Evolutionary conservation across 192 early-diverging fungal genomes (phyloP).

Genomic region (Backusella westeae): DNA sequence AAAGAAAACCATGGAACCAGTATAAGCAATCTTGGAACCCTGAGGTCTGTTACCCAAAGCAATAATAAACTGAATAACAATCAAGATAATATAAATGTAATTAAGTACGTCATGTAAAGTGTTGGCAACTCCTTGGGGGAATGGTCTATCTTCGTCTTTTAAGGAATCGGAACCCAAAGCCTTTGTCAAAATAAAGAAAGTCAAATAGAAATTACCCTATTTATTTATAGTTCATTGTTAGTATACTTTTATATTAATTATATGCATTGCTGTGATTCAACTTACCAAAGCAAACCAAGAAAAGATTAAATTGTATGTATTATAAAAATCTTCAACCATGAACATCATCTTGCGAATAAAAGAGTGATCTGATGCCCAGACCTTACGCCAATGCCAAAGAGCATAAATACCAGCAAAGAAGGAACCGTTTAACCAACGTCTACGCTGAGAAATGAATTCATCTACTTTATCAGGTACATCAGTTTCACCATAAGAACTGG

Average conservation of each 20-base stretch:
- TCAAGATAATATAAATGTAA: constrained; percentile 58
- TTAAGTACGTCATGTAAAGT: constrained; percentile 43
- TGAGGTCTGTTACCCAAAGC: constrained; percentile 95
- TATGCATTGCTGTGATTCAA: not conserved
- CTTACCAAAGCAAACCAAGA: constrained; percentile 85
- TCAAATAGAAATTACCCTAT: constrained; percentile 68
- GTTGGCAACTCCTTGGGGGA: constrained; percentile 40
- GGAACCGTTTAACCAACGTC: constrained; percentile 81
- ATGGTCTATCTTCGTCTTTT: constrained; percentile 20
- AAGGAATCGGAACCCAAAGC: constrained; percentile 37
- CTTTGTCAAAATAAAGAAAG: constrained; percentile 50
- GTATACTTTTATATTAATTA: not conserved
- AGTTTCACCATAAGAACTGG: constrained; percentile 69
- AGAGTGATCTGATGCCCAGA: constrained; percentile 68
- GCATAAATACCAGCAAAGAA: constrained; percentile 80
- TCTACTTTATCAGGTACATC: constrained; percentile 65
- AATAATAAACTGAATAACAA: constrained; percentile 80
- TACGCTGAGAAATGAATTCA: constrained; percentile 80
- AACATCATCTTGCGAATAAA: constrained; percentile 69
- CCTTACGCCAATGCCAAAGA: constrained; percentile 58
- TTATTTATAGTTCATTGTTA: not conserved
- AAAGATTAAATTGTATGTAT: constrained; percentile 80
- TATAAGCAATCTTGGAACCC: constrained; percentile 75
- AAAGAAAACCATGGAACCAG: constrained; percentile 75
- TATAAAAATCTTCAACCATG: constrained; percentile 79